Evolutionary conservation across 257 asterid species (phyloP), one percentile per base, ranked within the genome.

Genomic region (Rauvolfia tetraphylla): DNA sequence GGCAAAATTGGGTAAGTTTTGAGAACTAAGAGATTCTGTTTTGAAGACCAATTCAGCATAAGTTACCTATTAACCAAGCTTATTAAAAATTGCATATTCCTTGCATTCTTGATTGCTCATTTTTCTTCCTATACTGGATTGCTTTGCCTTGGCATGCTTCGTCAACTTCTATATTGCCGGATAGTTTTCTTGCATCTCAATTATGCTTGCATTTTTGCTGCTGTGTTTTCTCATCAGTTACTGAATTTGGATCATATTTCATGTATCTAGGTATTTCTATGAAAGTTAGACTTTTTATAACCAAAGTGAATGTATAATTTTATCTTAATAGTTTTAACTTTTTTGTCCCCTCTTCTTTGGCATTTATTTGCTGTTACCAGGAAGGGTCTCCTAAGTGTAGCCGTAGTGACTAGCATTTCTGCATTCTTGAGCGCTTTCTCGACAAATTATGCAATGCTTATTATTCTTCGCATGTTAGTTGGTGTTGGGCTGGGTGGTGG

Each of bases 401-500:
- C 93, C 36, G 78, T 77, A 46, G 91, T 91, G 77, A 88, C 92
- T 53, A 81, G 91, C 79, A 72, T 82, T 74, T 86, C 83, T 76
- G 88, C 89, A 48, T 66, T 89, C 62, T 84, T 91, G 17, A 90
- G 95, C 79, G 81, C 92, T 36, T 82, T 90, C 75, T 86, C 97
- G 78, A 86, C 92, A 38, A 90, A 91, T 79, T 93, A 91, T 62
- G 34, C 69, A 39, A 83, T 81, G 25, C 78, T 93, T 84, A 71
- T 91, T 73, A 5, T 85, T 74, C 84, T 86, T 12, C 92, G 97
- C 20, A 76, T 81, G 84, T 72, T 91, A 73, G 95, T 86, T 78
- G 98, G 97, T 79, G 79, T 85, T 76, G 98, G 98, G 66, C 78
- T 90, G 38, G 97, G 98, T 49, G 96, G 97, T 76, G 96, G 92